Conservation (phyloP, 176 grass and related monocot species). For the Poa annua region DNA sequence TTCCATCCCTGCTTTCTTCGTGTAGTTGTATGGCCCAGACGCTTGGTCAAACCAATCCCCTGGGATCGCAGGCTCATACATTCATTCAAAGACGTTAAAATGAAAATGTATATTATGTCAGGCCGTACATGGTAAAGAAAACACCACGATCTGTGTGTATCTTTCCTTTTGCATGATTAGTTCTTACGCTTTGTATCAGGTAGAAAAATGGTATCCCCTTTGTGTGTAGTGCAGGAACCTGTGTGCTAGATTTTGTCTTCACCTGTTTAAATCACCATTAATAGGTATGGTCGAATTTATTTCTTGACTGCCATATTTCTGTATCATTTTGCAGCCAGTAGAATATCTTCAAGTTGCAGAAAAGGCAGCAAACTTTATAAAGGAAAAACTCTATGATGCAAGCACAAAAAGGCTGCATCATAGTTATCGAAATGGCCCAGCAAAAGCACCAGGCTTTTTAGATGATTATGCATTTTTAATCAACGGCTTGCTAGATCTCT, state of each 20-base stretch:
- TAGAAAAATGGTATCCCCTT: neutral
- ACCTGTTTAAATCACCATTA: constrained; percentile 9
- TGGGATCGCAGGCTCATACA: neutral
- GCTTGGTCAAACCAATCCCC: too few relatives aligned
- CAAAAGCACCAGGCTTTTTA: constrained; percentile 95
- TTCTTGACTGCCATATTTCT: constrained; percentile 3
- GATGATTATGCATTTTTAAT: constrained; percentile 98
- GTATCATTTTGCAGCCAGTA: constrained; percentile 62
- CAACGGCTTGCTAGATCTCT: constrained; percentile 85
- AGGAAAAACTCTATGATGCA: constrained; percentile 71
- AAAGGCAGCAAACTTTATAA: constrained; percentile 83
- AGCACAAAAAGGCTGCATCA: constrained; percentile 67
- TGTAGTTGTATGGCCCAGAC: neutral
- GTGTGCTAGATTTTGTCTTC: neutral
- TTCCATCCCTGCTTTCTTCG: constrained; percentile 12
- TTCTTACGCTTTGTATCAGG: neutral
- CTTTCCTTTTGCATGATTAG: neutral
- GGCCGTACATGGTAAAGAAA: neutral
- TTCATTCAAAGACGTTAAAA: constrained; percentile 21
- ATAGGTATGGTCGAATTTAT: neutral
- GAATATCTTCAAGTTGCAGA: constrained; percentile 86
- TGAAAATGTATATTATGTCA: neutral
- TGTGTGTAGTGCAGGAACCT: neutral
- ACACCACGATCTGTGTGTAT: neutral
- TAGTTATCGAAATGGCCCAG: constrained; percentile 90